Evolutionary conservation across 768 basidiomycete genomes (phyloP).

Genomic region (Krasilnikovozyma curviuscula): DNA sequence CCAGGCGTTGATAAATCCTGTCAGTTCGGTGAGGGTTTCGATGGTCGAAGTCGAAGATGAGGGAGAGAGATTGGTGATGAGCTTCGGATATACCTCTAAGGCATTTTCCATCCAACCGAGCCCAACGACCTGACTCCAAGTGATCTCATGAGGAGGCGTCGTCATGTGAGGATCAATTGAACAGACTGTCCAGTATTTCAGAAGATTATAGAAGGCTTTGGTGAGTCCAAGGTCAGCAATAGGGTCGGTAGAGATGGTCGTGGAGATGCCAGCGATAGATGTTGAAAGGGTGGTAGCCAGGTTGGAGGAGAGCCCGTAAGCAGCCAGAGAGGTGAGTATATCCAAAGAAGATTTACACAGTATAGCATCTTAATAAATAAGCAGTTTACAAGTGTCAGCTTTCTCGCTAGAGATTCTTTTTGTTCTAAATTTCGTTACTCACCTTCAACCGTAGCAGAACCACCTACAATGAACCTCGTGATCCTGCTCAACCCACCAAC

Average conservation of each 20-base stretch:
- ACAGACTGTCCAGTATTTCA: slow-evolving; percentile 58
- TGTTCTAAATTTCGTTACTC: no score
- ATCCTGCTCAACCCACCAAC: no score
- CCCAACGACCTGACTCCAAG: slow-evolving; percentile 69
- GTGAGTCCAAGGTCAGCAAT: slow-evolving; percentile 29
- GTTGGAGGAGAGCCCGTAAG: slow-evolving; percentile 59
- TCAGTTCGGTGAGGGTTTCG: not conserved
- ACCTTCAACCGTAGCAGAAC: no score
- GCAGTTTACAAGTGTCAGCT: no score
- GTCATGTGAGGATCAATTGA: slow-evolving; percentile 82
- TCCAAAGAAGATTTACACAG: slow-evolving; percentile 25
- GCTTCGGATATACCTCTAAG: not conserved
- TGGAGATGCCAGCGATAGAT: slow-evolving; percentile 29
- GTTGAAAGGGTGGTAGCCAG: slow-evolving; percentile 42
- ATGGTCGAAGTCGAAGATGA: not conserved
- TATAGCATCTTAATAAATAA: no score
- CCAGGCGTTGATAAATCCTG: slow-evolving; percentile 34
- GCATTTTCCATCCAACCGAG: slow-evolving; percentile 53
- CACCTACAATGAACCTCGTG: no score
- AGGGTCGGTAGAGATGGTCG: not conserved
- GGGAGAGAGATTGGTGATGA: no score
- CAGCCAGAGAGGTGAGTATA: slow-evolving; percentile 45
- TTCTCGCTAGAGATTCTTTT: no score
- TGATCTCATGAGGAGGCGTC: slow-evolving; percentile 63
- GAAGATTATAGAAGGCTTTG: slow-evolving; percentile 38